Evolutionary conservation across 192 early-diverging fungal species (phyloP).

Genomic region (Endogone sp.): DNA sequence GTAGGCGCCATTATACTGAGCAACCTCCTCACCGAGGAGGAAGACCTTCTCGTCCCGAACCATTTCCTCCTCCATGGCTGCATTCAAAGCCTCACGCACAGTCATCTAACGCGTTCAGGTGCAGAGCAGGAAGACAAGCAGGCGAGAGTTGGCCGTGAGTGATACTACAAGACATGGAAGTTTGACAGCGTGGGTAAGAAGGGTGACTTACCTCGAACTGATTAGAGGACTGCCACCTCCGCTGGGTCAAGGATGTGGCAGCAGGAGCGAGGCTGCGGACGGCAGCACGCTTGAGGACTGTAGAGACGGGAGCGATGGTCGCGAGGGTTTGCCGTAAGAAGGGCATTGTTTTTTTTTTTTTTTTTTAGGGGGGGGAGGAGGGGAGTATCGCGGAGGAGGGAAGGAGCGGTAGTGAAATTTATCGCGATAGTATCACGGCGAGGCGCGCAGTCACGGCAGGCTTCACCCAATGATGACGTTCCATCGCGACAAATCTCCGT

Average conservation of each 20-base stretch:
- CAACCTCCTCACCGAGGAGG: slow-evolving; percentile 96
- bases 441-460: too few relatives aligned
- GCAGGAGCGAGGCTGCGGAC: slow-evolving; percentile 15
- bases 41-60: slow-evolving; percentile 83
- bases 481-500: too few relatives aligned
- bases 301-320: slow-evolving; percentile 24
- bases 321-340: slow-evolving; percentile 20
- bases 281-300: slow-evolving; percentile 18
- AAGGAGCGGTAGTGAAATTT: too few relatives aligned
- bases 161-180: slow-evolving; percentile 4
- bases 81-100: slow-evolving; percentile 96
- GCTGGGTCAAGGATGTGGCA: slow-evolving; percentile 17
- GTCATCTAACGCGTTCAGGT: slow-evolving; percentile 63
- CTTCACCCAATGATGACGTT: too few relatives aligned
- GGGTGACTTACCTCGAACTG: slow-evolving; percentile 18
- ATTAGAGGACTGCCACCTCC: slow-evolving; percentile 28
- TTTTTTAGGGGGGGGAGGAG: too few relatives aligned
- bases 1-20: slow-evolving; percentile 99
- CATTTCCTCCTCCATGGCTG: slow-evolving; percentile 98
- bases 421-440: too few relatives aligned
- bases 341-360: slow-evolving; percentile 1
- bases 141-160: neutral
- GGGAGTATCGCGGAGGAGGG: too few relatives aligned
- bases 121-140: slow-evolving; percentile 1
- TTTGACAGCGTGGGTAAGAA: slow-evolving; percentile 6